These are phyloP conservation scores for Trichoderma oligosporum DNA, from an alignment of 2,329 filamentous ascomycete species.

Conservation along the genomic window DNA sequence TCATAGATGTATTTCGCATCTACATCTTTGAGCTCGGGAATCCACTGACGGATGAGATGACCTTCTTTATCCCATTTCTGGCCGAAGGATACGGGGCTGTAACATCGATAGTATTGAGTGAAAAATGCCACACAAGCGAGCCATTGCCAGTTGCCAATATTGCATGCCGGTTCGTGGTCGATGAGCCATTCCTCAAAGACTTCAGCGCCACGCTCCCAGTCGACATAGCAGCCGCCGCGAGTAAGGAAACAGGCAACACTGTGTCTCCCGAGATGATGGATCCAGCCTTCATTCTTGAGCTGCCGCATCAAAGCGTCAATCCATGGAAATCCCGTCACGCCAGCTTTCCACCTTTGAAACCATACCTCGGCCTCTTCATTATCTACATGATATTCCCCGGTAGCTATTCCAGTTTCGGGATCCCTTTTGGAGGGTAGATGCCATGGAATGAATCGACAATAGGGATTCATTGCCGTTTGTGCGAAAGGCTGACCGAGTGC, in stretches of 20 bases:
- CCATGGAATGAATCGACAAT: conserved; percentile 75
- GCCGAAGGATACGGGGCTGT: conserved; percentile 66
- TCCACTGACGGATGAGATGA: conserved; percentile 58
- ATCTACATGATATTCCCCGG: conserved; percentile 62
- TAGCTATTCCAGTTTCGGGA: conserved; percentile 44
- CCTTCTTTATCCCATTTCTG: conserved; percentile 74
- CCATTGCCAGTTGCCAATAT: conserved; percentile 77
- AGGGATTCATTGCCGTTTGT: conserved; percentile 61
- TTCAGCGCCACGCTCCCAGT: conserved; percentile 74
- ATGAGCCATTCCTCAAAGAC: conserved; percentile 74
- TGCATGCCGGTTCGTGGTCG: conserved; percentile 71
- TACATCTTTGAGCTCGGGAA: conserved; percentile 61
- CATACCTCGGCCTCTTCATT: conserved; percentile 57
- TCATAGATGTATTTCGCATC: conserved; percentile 73
- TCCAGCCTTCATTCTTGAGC: conserved; percentile 68
- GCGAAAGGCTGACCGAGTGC: conserved; percentile 60
- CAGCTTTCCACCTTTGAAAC: conserved; percentile 66
- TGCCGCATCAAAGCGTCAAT: conserved; percentile 80
- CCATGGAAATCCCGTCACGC: conserved; percentile 72
- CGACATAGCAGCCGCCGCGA: conserved; percentile 70
- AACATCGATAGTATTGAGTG: conserved; percentile 66
- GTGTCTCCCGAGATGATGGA: conserved; percentile 74
- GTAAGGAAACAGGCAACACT: conserved; percentile 80
- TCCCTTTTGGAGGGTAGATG: conserved; percentile 62
- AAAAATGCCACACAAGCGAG: conserved; percentile 72